Evolutionary conservation across 208 protist species (phyloP).

Genomic region (Leishmania mexicana): DNA sequence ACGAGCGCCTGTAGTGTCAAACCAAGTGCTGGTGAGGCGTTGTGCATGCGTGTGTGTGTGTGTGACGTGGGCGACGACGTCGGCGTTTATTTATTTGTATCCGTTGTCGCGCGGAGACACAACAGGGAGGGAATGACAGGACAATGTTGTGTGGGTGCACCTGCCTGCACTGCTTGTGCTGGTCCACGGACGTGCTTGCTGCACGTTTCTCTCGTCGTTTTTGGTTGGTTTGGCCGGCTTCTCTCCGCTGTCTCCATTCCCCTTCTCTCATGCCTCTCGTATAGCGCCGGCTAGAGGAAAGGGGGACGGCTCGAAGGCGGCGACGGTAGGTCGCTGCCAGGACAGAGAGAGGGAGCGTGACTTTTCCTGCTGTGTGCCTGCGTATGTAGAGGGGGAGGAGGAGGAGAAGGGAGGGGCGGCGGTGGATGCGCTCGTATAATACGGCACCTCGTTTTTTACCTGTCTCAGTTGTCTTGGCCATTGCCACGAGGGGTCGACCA

Average conservation of each 20-base stretch:
- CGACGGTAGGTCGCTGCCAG: background rate
- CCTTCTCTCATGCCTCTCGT: background rate
- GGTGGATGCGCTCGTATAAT: background rate
- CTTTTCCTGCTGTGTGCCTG: background rate
- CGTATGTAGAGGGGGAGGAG: background rate
- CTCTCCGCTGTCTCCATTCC: background rate
- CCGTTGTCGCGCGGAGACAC: background rate
- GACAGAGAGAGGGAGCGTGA: background rate
- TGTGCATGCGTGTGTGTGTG: background rate
- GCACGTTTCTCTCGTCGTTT: background rate
- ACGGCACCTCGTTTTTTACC: background rate
- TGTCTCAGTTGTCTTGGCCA: background rate
- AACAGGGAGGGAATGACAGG: background rate
- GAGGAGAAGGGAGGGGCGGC: background rate
- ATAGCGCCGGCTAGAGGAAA: background rate
- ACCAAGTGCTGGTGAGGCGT: background rate
- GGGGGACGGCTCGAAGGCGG: background rate
- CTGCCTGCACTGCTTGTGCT: background rate
- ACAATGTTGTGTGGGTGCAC: background rate
- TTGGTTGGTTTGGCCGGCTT: background rate
- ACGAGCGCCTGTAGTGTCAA: slow-evolving; percentile 21
- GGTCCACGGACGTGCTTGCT: background rate
- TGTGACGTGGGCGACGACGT: background rate
- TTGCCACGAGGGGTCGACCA: background rate
- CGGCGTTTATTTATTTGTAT: background rate